Evolutionary conservation across 2,329 filamentous ascomycete species (phyloP), one percentile per base, ranked within the genome.

Genomic region (Colletotrichum sp.): DNA sequence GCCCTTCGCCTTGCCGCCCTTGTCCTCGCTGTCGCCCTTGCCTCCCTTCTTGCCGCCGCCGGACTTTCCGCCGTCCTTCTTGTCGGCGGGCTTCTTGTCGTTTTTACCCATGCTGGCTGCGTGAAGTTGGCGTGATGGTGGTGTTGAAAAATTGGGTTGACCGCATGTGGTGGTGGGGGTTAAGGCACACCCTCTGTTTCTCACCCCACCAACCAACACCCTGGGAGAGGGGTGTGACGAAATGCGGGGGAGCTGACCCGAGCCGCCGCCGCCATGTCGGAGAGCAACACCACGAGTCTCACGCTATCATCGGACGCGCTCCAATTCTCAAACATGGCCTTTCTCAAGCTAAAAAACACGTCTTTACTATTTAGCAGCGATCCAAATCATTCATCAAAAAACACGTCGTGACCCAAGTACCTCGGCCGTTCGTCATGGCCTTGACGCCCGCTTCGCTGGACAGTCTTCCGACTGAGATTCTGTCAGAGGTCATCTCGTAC

Each of bases 1-100:
- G 29, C 90, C 88, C 79, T 92, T 93, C 70, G 86, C 84, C 77
- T 89, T 89, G 55, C 81, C 80, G 13, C 77, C 75, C 54, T 80
- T 81, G 31, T 79, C 80, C 62, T 78, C 80, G 65, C 76, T 79
- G 5, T 78, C 80, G 36, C 69, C 74, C 72, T 82, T 83, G 47
- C 76, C 78, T 8, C 77, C 78, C 74, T 86, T 86, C 55, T 85
- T 85, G 65, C 80, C 79, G 55, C 82, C 82, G 55, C 36, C 62
- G 77, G 80, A 27, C 65, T 75, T 69, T n/a, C 57, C 65, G 21
- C 61, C 66, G 38, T 71, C 72, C 67, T 86, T 86, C 74, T 85
- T 85, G 76, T 84, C 83, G 36, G 72, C 72, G 18, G 69, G 58
- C 29, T 74, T 74, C 69, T 72, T 74, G 63, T 74, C 72, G 69